Base-by-base conservation (phyloP, 805 yeast species). In the Isabelozyma rhagii region DNA sequence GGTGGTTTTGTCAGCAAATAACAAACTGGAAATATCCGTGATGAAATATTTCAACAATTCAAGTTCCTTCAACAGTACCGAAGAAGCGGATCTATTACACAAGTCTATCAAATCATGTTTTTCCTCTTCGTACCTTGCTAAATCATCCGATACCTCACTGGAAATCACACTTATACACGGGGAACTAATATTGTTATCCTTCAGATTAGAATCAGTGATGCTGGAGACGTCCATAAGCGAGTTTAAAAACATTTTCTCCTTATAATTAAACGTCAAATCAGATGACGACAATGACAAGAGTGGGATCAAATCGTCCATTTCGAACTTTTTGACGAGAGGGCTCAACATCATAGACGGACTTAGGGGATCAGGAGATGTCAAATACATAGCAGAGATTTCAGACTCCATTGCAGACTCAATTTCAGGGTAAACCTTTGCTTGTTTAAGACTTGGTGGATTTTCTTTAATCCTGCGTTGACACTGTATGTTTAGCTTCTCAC, bases 1-100 rank as follows among this genome's bases (percentile, higher is more conserved):
- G 7, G 60, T 58, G 28, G 64, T 56, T 28, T 56, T 57, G 48
- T 61, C 63, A 5, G 59, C 58, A 50, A 64, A 64, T 13, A 64
- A 41, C 1, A 57, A 48, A 13, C 58, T 55, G 10, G 63, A 57
- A 9, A 64, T 67, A 15, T 61, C 59, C 14, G 51, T 47, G 28
- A 63, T 55, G 44, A 64, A 64, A 49, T 62, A 60, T 39, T 52
- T 51, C 15, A 57, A 25, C 14, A 57, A 48, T 25, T 51, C 56
- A 21, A 48, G 13, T 17, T 57, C 59, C 38, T 46, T 45, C 8
- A 43, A 31, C 6, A 53, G 51, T 18, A 56, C 3, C 15, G 38
- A 28, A 21, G 44, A 13, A 1, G 52, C 14, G 17, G 45, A 38
- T 31, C 50, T 8, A 21, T 40, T 44, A 49, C 56, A 55, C 38